A percentile compares a stretch with the other conserved stretches of the same genome.
Evolutionary conservation across 2,329 filamentous ascomycete species (phyloP).

Genomic region (Phaeosphaeria sp.): DNA sequence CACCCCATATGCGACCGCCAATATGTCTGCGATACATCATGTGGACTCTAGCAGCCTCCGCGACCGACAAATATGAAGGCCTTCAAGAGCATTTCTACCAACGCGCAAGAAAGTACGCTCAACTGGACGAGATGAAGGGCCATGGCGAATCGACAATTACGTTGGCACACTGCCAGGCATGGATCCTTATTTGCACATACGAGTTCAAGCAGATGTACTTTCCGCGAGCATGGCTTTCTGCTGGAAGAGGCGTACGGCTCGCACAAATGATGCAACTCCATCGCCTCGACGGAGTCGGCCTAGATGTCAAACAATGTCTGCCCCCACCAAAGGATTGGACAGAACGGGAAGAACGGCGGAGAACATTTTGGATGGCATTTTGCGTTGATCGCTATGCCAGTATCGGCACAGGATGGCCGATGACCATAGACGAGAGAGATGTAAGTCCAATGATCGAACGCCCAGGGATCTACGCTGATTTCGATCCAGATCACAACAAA

Average conservation of each 20-base stretch:
- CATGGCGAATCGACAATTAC: slow-evolving; percentile 90
- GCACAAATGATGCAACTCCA: slow-evolving; percentile 93
- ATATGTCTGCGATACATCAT: slow-evolving; percentile 91
- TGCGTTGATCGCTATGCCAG: slow-evolving; percentile 91
- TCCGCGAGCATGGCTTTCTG: slow-evolving; percentile 92
- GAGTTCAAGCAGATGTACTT: slow-evolving; percentile 99
- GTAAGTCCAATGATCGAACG: slow-evolving; percentile 51
- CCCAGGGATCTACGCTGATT: slow-evolving; percentile 11
- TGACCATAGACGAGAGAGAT: slow-evolving; percentile 90
- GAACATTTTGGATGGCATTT: slow-evolving; percentile 96
- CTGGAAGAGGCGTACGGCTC: slow-evolving; percentile 80
- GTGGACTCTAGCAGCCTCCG: slow-evolving; percentile 90
- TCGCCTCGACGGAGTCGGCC: slow-evolving; percentile 77
- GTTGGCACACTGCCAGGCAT: slow-evolving; percentile 84
- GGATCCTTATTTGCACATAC: slow-evolving; percentile 79
- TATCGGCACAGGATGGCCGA: slow-evolving; percentile 96
- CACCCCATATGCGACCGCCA: slow-evolving; percentile 84
- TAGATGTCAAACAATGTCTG: slow-evolving; percentile 93
- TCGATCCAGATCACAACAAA: slow-evolving; percentile 73
- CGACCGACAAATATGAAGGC: slow-evolving; percentile 79
- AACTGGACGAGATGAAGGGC: slow-evolving; percentile 88
- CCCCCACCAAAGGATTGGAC: slow-evolving; percentile 90
- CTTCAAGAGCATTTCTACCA: slow-evolving; percentile 90
- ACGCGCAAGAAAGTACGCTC: slow-evolving; percentile 86
- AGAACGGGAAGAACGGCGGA: slow-evolving; percentile 85